phyloP scores from a whole-genome alignment of 2,329 filamentous ascomycete species.

The Coniochaeta hoffmannii region DNA sequence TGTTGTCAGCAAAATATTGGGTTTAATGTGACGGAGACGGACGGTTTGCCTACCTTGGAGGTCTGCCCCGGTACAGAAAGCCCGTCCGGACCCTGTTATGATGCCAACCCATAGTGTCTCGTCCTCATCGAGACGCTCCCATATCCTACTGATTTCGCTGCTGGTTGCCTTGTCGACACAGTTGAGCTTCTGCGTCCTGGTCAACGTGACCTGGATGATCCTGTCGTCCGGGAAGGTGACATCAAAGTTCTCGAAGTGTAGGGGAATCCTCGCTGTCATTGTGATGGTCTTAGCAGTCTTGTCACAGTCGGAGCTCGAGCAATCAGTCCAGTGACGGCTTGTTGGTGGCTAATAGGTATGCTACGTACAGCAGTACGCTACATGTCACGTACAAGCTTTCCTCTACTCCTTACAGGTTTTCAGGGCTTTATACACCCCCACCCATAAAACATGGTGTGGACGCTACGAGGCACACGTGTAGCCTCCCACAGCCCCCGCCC shows the following conservation, averaged over 20 bases:
- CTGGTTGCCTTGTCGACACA: conserved; percentile 40
- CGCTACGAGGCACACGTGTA: not conserved
- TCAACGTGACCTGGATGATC: conserved; percentile 35
- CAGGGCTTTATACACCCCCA: not conserved
- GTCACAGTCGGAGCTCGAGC: not conserved
- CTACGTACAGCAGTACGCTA: not conserved
- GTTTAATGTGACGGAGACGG: not conserved
- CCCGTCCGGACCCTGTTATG: conserved; percentile 52
- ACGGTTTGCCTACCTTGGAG: conserved; percentile 31
- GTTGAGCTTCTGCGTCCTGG: conserved; percentile 48
- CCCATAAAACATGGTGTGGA: not conserved
- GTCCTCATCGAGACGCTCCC: conserved; percentile 48
- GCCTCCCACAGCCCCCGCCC: not conserved
- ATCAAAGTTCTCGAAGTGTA: conserved; percentile 12
- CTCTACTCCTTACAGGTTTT: not conserved
- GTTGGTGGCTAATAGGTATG: not conserved
- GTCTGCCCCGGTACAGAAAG: conserved; percentile 60
- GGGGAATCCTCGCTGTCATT: conserved; percentile 9
- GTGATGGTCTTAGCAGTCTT: not conserved
- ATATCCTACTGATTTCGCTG: conserved; percentile 33
- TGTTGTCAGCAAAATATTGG: not conserved
- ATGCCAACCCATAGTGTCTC: conserved; percentile 50
- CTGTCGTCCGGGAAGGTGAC: conserved; percentile 11
- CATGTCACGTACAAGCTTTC: not conserved
- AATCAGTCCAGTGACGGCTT: not conserved